phyloP scores from a whole-genome alignment of 495 filamentous ascomycete genomes.

The Cenococcum geophilum region DNA sequence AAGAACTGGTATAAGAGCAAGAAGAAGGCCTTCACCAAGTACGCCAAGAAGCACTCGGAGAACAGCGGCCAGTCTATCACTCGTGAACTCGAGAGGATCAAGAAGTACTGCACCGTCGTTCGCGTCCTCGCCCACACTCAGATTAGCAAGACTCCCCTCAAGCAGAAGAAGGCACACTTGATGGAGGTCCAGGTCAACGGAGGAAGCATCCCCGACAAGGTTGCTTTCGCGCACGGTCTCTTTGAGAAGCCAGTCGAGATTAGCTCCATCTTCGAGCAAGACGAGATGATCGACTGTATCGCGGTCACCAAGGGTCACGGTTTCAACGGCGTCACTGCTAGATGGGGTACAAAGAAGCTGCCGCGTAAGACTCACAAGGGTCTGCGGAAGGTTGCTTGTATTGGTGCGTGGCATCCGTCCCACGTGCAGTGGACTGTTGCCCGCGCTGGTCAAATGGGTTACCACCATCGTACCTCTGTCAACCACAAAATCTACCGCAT shows the following conservation, averaged over 20 bases:
- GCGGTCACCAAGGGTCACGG: slow-evolving; percentile 99
- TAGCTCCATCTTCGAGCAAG: slow-evolving; percentile 94
- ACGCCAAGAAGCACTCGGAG: slow-evolving; percentile 99
- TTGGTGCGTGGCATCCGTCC: slow-evolving; percentile 99
- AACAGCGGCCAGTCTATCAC: slow-evolving; percentile 79
- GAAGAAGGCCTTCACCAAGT: slow-evolving; percentile 99
- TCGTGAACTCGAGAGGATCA: slow-evolving; percentile 98
- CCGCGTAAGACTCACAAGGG: slow-evolving; percentile 99
- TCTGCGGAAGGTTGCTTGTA: slow-evolving; percentile 99
- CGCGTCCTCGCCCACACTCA: slow-evolving; percentile 99
- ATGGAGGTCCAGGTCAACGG: slow-evolving; percentile 99
- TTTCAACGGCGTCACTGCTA: slow-evolving; percentile 90
- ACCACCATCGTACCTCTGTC: slow-evolving; percentile 99
- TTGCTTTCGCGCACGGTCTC: slow-evolving; percentile 83
- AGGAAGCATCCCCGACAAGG: slow-evolving; percentile 89
- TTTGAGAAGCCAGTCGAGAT: slow-evolving; percentile 98
- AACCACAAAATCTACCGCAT: slow-evolving; percentile 99
- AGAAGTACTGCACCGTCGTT: slow-evolving; percentile 99
- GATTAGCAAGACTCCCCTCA: slow-evolving; percentile 97
- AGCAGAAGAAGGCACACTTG: slow-evolving; percentile 99
- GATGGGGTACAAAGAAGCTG: slow-evolving; percentile 99
- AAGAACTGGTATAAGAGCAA: slow-evolving; percentile 99
- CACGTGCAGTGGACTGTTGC: slow-evolving; percentile 99
- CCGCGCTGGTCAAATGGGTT: slow-evolving; percentile 99
- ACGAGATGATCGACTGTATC: slow-evolving; percentile 99